Evolutionary conservation across 768 basidiomycete species (phyloP).

Genomic region (Leccinum rimulosum): DNA sequence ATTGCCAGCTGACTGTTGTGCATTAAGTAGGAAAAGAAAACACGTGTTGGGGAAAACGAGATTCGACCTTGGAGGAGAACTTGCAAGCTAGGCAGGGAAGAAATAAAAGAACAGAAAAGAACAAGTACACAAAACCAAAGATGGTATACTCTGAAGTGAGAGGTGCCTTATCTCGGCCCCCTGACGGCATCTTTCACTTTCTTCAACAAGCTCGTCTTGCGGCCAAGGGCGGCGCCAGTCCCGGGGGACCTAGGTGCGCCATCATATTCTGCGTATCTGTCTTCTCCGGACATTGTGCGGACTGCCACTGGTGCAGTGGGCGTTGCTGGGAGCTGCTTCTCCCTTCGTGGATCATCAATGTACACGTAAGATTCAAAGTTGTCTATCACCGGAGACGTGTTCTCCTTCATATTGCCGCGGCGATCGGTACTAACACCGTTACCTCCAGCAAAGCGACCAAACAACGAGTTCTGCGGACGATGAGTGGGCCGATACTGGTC

Average conservation of each 20-base stretch:
- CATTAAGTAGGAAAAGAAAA: not conserved
- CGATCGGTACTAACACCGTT: slow-evolving; percentile 29
- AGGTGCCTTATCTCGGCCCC: slow-evolving; percentile 40
- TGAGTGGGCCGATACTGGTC: slow-evolving; percentile 59
- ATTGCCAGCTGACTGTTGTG: slow-evolving; percentile 4
- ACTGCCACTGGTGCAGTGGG: slow-evolving; percentile 31
- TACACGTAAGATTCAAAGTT: slow-evolving; percentile 61
- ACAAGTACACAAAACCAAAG: slow-evolving; percentile 3
- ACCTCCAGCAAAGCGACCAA: slow-evolving; percentile 62
- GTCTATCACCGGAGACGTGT: slow-evolving; percentile 31
- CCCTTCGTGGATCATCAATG: slow-evolving; percentile 49
- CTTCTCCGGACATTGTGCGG: slow-evolving; percentile 29
- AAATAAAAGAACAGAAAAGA: slow-evolving; percentile 1
- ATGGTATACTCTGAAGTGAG: slow-evolving; percentile 5
- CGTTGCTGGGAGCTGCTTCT: slow-evolving; percentile 54
- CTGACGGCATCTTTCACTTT: slow-evolving; percentile 74
- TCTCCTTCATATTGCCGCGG: slow-evolving; percentile 37
- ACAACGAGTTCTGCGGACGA: slow-evolving; percentile 69
- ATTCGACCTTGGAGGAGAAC: slow-evolving; percentile 5
- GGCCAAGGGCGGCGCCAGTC: slow-evolving; percentile 47
- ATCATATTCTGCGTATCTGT: slow-evolving; percentile 51
- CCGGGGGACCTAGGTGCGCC: slow-evolving; percentile 35
- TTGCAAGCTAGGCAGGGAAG: slow-evolving; percentile 8
- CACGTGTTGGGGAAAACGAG: not conserved
- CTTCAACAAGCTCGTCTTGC: slow-evolving; percentile 78